Evolutionary conservation across 2,329 filamentous ascomycete species (phyloP).

Genomic region (Seiridium unicorne): DNA sequence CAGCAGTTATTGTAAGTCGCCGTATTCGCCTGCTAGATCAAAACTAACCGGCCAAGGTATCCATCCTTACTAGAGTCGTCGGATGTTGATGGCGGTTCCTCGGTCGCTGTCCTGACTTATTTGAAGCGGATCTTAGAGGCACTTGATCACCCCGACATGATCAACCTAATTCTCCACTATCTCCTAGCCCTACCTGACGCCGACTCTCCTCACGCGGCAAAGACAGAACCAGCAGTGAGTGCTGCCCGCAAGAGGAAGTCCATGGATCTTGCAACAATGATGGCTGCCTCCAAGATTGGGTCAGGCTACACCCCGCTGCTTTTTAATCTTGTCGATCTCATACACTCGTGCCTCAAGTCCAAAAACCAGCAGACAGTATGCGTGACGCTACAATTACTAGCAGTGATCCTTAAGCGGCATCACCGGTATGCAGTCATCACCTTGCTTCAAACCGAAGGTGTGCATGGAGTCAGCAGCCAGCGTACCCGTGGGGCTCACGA

Average conservation of each 20-base stretch:
- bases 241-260: slow-evolving; percentile 82
- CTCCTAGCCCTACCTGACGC: slow-evolving; percentile 76
- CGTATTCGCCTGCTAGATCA: neutral
- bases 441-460: slow-evolving; percentile 65
- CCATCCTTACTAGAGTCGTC: slow-evolving; percentile 95
- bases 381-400: slow-evolving; percentile 83
- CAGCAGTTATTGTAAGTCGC: slow-evolving; percentile 80
- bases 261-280: slow-evolving; percentile 78
- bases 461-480: slow-evolving; percentile 50
- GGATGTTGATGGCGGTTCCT: slow-evolving; percentile 94
- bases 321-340: slow-evolving; percentile 90
- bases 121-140: slow-evolving; percentile 86
- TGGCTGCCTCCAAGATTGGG: slow-evolving; percentile 68
- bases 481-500: slow-evolving; percentile 74
- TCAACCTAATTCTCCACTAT: slow-evolving; percentile 91
- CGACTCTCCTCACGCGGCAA: slow-evolving; percentile 32
- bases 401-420: slow-evolving; percentile 81
- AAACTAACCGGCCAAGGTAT: slow-evolving; percentile 57
- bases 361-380: slow-evolving; percentile 85
- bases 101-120: slow-evolving; percentile 93
- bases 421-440: slow-evolving; percentile 82
- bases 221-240: slow-evolving; percentile 54
- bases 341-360: slow-evolving; percentile 81
- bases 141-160: slow-evolving; percentile 89
- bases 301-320: slow-evolving; percentile 75